Conservation (phyloP, 75 land plant genomes). For the Sequoia sempervirens region DNA sequence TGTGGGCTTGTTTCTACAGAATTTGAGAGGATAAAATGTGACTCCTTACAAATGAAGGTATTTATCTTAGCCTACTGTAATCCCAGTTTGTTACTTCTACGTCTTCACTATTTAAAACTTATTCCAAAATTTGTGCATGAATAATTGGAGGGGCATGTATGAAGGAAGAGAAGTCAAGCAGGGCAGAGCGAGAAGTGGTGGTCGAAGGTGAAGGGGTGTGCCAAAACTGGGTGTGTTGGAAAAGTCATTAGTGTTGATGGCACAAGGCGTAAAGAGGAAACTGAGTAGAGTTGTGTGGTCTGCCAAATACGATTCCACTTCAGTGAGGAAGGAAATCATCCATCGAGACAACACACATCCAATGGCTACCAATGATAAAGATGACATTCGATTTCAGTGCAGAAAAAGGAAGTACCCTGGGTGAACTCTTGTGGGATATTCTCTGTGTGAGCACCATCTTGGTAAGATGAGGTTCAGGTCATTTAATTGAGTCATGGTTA, state of each 20-base stretch:
- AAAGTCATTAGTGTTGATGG: not conserved
- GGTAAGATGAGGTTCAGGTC: conserved; percentile 16
- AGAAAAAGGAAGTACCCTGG: conserved; percentile 25
- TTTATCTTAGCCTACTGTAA: not conserved
- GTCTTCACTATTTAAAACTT: too few species aligned
- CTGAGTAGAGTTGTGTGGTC: not conserved
- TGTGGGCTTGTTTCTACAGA: not conserved
- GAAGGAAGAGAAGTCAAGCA: not conserved
- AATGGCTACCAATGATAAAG: not conserved
- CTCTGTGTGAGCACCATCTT: conserved; percentile 32
- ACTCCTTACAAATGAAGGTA: not conserved
- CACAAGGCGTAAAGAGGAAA: not conserved
- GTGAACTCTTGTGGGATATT: conserved; percentile 22
- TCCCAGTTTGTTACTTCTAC: not conserved
- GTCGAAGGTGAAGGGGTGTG: too few species aligned
- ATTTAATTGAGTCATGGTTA: not conserved
- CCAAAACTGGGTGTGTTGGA: too few species aligned
- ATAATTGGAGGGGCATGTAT: not conserved
- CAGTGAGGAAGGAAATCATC: not conserved
- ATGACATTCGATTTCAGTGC: conserved; percentile 14
- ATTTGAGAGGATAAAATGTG: not conserved
- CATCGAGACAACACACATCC: too few species aligned
- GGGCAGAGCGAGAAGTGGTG: too few species aligned
- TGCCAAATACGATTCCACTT: not conserved
- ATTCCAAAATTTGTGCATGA: not conserved